Evolutionary conservation across 495 filamentous ascomycete genomes (phyloP).

Genomic region (Podospora appendiculata): DNA sequence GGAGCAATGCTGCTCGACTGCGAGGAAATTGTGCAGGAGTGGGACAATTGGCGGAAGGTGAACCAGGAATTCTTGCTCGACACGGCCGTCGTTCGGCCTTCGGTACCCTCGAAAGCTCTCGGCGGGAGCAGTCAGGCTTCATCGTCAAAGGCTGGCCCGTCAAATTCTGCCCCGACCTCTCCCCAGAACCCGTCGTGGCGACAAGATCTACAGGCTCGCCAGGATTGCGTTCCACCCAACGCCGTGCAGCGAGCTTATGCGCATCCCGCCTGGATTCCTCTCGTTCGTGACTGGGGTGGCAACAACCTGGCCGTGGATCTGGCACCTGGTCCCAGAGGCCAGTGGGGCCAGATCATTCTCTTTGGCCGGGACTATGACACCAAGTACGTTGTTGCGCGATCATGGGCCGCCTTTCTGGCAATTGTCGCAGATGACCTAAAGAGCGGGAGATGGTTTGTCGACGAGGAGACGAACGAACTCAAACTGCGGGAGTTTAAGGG

Average conservation of each 20-base stretch:
- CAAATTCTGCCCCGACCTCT: conserved; percentile 31
- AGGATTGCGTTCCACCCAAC: conserved; percentile 80
- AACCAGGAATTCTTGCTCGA: conserved; percentile 76
- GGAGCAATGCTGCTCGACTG: conserved; percentile 93
- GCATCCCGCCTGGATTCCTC: conserved; percentile 91
- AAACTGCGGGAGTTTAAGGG: conserved; percentile 88
- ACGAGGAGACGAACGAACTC: conserved; percentile 86
- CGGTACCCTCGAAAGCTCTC: conserved; percentile 58
- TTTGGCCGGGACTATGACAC: conserved; percentile 97
- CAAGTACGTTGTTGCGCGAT: conserved; percentile 91
- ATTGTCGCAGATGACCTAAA: conserved; percentile 82
- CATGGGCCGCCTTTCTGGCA: conserved; percentile 84
- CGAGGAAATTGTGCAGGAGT: conserved; percentile 97
- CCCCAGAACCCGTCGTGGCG: conserved; percentile 65
- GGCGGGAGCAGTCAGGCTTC: conserved; percentile 49
- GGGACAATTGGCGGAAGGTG: conserved; percentile 91
- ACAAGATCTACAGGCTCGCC: conserved; percentile 73
- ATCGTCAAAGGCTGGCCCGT: conserved; percentile 30
- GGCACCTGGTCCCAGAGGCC: conserved; percentile 80
- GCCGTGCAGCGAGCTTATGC: conserved; percentile 90
- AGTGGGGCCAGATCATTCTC: conserved; percentile 94
- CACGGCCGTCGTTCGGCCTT: conserved; percentile 45
- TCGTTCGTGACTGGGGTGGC: conserved; percentile 96
- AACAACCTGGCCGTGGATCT: conserved; percentile 95
- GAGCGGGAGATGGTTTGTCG: conserved; percentile 78